Base-by-base conservation (phyloP, 73 alveolate species). In the Urostyla sp. region DNA sequence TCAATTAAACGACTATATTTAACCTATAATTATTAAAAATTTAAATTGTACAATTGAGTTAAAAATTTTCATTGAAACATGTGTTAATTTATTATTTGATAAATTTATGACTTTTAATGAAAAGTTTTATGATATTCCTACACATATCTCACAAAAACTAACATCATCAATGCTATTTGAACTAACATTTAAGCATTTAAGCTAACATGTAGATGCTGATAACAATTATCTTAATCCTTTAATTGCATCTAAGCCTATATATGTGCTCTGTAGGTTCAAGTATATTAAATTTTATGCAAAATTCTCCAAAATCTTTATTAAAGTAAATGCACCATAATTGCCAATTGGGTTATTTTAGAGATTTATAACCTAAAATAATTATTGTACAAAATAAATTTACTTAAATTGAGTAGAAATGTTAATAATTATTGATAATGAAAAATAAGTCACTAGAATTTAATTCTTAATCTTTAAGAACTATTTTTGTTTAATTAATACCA, bases 21-120 rank as follows among this genome's bases (percentile, higher is more conserved):
- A 10, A 63, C n/a, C n/a, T n/a, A n/a, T n/a, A n/a, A n/a, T n/a
- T n/a, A n/a, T n/a, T n/a, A n/a, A n/a, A n/a, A n/a, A n/a, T n/a
- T n/a, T n/a, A n/a, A n/a, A n/a, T n/a, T n/a, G n/a, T n/a, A n/a
- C 44, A 23, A 63, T 63, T 38, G 79, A 63, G 60, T 63, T 63
- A 32, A 63, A 63, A 10, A 63, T 63, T 60, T 63, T 63, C 79
- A 63, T 63, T 3, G 79, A 63, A 20, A 63, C 60, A 32, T 63
- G 79, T 21, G 79, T 63, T 38, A 63, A 21, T 15, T 46, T 5
- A 21, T 63, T 63, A 10, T 46, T 5, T 6, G 61, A 15, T 21
- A 63, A 63, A 40, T 63, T 60, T 43, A 63, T 13, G 7, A 60
- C 79, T 40, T 63, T 63, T 21, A 63, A 63, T 21, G 79, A 63